Evolutionary conservation across 1,139 yeast genomes (phyloP), one percentile per base, ranked within the genome.

Genomic region (Petasospora rhodanensis): DNA sequence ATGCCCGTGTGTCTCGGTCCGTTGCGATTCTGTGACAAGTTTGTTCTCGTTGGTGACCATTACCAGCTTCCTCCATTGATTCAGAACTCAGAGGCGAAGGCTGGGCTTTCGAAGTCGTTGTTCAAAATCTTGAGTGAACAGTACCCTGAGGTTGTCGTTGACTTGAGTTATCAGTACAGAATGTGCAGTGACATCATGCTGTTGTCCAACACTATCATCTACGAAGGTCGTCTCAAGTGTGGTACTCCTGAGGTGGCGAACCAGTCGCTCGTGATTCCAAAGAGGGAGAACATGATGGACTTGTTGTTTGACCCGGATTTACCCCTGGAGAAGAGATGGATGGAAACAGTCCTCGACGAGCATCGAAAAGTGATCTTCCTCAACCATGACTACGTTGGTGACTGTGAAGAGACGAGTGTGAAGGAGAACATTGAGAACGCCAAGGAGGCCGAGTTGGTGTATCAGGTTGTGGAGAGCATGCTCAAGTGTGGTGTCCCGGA

Each of bases 31-130:
- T 80, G 91, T 22, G 79, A 82, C 28, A 82, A 73, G 55, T 91
- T 91, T 52, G 69, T 93, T 2, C 66, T 91, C 39, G 97, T 93
- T 9, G 99, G 99, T 6, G 99, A 93, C 54, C 97, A 91, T 54
- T 75, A 73, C 45, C 99, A 93, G 55, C 63, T 93, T 20, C 94
- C 95, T 2, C 96, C 97, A 1, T 61, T 89, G 36, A 86, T 89
- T 2, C 70, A 69, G 23, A 79, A 77, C 47, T 73, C 73, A 0
- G 68, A 70, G 29, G 74, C 81, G 0, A 67, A 67, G 26, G 73
- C 59, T 24, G 96, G 95, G 0, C 61, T 91, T n/a, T 84, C 83
- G 21, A 69, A 68, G 29, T 86, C 96, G 2, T 61, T 93, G 34
- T 91, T 91, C 60, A 79, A 76, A 51, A 62, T 70, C 3, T 64